Conservation (phyloP, 1,284 basidiomycete genomes). For the Rhodofomes roseus region DNA sequence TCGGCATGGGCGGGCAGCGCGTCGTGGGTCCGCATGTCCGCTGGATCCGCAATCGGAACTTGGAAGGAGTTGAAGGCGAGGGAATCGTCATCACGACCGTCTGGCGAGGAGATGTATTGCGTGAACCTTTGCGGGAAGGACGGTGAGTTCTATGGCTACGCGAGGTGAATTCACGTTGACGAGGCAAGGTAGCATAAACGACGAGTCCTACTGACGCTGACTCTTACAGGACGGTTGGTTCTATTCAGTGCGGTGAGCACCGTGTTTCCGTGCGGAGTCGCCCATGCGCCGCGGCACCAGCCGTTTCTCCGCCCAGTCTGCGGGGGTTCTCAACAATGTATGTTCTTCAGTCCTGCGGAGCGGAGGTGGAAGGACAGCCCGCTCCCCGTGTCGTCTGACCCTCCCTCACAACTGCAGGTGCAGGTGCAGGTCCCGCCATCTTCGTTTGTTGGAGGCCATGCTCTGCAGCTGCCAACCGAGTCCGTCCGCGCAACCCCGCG, state of each 20-base stretch:
- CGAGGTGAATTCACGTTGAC: constrained; percentile 47
- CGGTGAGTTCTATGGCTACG: constrained; percentile 88
- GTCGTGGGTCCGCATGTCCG: constrained; percentile 81
- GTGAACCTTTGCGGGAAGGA: constrained; percentile 95
- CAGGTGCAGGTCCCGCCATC: neutral
- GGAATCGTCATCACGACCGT: constrained; percentile 10
- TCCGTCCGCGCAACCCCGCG: neutral
- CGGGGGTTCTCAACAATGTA: constrained; percentile 4
- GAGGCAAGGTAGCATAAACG: neutral
- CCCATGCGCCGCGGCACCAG: constrained; percentile 19
- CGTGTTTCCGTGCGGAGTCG: constrained; percentile 44
- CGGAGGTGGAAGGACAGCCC: constrained; percentile 39
- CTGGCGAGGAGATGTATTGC: constrained; percentile 48
- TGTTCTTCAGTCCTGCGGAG: constrained; percentile 40
- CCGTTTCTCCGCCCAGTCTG: constrained; percentile 12
- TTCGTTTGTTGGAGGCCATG: neutral
- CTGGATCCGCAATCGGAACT: constrained; percentile 72
- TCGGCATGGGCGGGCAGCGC: constrained; percentile 90
- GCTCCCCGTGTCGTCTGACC: constrained; percentile 16
- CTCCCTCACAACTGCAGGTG: neutral
- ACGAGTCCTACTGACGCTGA: constrained; percentile 1
- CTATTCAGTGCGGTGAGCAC: constrained; percentile 47
- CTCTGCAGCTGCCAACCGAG: neutral
- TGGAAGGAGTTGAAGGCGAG: constrained; percentile 35
- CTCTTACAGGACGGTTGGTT: constrained; percentile 56